Base-by-base conservation (phyloP, 306 rosid genomes). In the Citrullus colocynthis region DNA sequence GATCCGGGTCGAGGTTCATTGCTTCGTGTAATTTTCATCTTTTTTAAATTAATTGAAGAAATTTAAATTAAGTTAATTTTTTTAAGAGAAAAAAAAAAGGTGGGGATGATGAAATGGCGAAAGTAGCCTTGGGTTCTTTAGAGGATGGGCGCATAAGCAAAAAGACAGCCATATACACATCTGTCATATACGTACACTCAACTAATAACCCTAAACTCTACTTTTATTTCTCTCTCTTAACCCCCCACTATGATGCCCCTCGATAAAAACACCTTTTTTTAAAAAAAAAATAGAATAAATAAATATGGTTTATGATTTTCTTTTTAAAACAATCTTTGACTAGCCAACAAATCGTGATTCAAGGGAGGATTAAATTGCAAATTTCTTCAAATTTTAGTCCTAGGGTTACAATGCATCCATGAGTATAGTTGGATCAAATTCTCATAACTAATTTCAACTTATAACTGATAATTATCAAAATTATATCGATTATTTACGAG, bases 111-210 rank as follows among this genome's bases (percentile, higher is more conserved):
- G 16, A 73, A 80, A 80, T 28, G 64, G 58, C 82, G 10, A n/a
- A 17, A 59, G n/a, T 73, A 4, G 74, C 78, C 15, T 16, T 2
- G 28, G 24, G 12, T 21, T 69, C 34, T 69, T 32, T 8, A 7
- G 9, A 28, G 66, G 41, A 61, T 28, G 16, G 18, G 28, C 39
- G 39, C 45, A 34, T 34, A 16, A 4, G 70, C 73, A 37, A 65
- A 70, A 70, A 48, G 42, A 72, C 42, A 70, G 52, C 30, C 74
- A 71, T 71, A 28, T 12, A 48, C 76, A 48, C 14, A 71, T 48
- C 76, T 49, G 76, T 72, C 76, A 14, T 72, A 28, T 72, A 16
- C 76, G 60, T 72, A 72, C 76, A 72, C 76, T 71, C 76, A 28
- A 48, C 60, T 24, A 48, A 45, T 24, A 71, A 42, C 75, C 75